A percentile compares a stretch with the other conserved stretches of the same genome.
phyloP scores from a whole-genome alignment of 805 yeast genomes.

The Jamesozyma gamospora region DNA sequence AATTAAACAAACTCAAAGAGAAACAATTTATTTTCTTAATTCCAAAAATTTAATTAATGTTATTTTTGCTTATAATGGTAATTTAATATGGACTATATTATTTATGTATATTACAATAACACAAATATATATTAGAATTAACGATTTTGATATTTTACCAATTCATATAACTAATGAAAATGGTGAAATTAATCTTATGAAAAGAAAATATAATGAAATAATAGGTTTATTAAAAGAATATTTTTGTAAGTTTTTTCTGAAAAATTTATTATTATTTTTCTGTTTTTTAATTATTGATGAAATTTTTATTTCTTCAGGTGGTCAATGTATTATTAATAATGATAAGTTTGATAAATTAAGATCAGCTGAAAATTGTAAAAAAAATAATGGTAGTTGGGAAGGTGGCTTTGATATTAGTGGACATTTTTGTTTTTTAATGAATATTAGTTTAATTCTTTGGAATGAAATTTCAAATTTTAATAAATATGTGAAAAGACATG shows the following conservation, averaged over 20 bases:
- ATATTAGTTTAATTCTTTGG: slow-evolving; percentile 35
- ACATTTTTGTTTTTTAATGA: slow-evolving; percentile 38
- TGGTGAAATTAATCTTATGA: not conserved
- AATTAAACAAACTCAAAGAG: slow-evolving; percentile 12
- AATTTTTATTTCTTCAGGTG: slow-evolving; percentile 29
- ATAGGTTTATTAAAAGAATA: slow-evolving; percentile 13
- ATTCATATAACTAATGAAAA: not conserved
- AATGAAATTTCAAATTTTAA: slow-evolving; percentile 22
- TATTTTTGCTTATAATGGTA: slow-evolving; percentile 32
- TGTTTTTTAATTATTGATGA: slow-evolving; percentile 27
- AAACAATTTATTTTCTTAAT: slow-evolving; percentile 15
- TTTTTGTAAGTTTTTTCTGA: slow-evolving; percentile 19
- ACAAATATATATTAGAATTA: slow-evolving; percentile 10
- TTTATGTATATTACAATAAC: slow-evolving; percentile 17
- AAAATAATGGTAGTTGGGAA: slow-evolving; percentile 33
- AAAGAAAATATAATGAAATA: not conserved
- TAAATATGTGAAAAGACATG: slow-evolving; percentile 7
- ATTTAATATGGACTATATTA: slow-evolving; percentile 20
- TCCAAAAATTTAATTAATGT: slow-evolving; percentile 25
- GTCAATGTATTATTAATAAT: slow-evolving; percentile 18
- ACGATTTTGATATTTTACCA: slow-evolving; percentile 8
- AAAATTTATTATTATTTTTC: slow-evolving; percentile 15
- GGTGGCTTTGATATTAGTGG: slow-evolving; percentile 48
- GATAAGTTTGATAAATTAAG: slow-evolving; percentile 11
- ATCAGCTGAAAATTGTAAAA: slow-evolving; percentile 28